Conservation (phyloP, 2,329 filamentous ascomycete species). For the Periglandula ipomoeae region DNA sequence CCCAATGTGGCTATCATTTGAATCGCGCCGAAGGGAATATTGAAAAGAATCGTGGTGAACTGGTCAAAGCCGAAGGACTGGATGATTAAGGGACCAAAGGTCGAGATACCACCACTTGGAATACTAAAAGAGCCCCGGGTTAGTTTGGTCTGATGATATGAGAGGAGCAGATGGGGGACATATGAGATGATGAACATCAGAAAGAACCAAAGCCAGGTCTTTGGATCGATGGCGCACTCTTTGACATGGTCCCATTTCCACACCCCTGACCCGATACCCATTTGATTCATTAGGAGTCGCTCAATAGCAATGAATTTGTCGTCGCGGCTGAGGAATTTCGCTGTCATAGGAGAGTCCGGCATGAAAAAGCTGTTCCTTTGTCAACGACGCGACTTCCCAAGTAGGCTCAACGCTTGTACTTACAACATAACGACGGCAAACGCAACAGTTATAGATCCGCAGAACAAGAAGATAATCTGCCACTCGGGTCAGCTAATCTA, state of each 20-base stretch:
- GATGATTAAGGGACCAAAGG: too few relatives aligned
- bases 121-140: too few relatives aligned
- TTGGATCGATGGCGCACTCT: conserved; percentile 29
- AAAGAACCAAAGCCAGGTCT: conserved; percentile 33
- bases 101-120: too few relatives aligned
- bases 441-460: conserved; percentile 33
- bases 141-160: too few relatives aligned
- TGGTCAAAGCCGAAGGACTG: conserved; percentile 33
- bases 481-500: not conserved
- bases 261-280: conserved; percentile 27
- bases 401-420: conserved; percentile 1
- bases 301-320: conserved; percentile 52
- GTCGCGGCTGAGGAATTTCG: conserved; percentile 44
- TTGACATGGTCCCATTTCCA: conserved; percentile 33
- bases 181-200: conserved; percentile 46
- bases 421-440: conserved; percentile 37
- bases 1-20: too few relatives aligned
- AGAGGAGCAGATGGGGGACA: too few relatives aligned
- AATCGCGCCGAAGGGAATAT: too few relatives aligned
- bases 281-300: conserved; percentile 42
- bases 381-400: too few relatives aligned
- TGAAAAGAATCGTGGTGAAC: too few relatives aligned
- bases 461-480: conserved; percentile 25
- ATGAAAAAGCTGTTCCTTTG: conserved; percentile 43
- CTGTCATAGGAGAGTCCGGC: conserved; percentile 54